Evolutionary conservation across 2,329 filamentous ascomycete species (phyloP).

Genomic region (Hypoxylon sp.): DNA sequence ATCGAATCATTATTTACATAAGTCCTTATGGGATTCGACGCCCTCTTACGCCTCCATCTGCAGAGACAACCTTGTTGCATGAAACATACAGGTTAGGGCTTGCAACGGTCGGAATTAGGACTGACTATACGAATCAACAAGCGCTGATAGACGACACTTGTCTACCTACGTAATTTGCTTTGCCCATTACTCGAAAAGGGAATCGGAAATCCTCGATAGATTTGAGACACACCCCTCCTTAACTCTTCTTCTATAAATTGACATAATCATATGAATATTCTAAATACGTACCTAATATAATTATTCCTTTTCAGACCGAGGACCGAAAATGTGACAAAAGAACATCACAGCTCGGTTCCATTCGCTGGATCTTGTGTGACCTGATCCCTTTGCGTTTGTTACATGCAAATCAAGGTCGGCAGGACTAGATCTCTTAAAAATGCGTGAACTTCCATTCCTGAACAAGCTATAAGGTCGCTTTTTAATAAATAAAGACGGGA

Average conservation of each 20-base stretch:
- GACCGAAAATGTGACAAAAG: constrained; percentile 39
- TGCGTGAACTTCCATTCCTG: constrained; percentile 25
- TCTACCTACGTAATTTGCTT: neutral
- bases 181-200: constrained; percentile 1
- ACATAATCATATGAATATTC: constrained; percentile 10
- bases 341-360: constrained; percentile 36
- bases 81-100: constrained; percentile 7
- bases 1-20: constrained; percentile 30
- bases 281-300: neutral
- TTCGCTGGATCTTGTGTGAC: constrained; percentile 32
- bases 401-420: constrained; percentile 14
- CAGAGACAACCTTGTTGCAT: constrained; percentile 20
- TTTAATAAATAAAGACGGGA: constrained; percentile 43
- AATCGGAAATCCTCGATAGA: constrained; percentile 24
- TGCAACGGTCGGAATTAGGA: neutral
- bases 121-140: neutral
- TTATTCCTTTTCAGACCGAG: constrained; percentile 33
- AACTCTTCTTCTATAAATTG: constrained; percentile 4
- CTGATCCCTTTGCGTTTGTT: constrained; percentile 21
- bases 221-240: constrained; percentile 20
- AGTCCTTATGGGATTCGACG: constrained; percentile 1
- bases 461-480: constrained; percentile 33
- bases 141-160: neutral
- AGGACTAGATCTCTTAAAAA: constrained; percentile 23
- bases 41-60: constrained; percentile 10